A percentile compares a stretch with the other conserved stretches of the same genome.
Evolutionary conservation across 2,329 filamentous ascomycete species (phyloP).

Genomic region (Claviceps purpurea): DNA sequence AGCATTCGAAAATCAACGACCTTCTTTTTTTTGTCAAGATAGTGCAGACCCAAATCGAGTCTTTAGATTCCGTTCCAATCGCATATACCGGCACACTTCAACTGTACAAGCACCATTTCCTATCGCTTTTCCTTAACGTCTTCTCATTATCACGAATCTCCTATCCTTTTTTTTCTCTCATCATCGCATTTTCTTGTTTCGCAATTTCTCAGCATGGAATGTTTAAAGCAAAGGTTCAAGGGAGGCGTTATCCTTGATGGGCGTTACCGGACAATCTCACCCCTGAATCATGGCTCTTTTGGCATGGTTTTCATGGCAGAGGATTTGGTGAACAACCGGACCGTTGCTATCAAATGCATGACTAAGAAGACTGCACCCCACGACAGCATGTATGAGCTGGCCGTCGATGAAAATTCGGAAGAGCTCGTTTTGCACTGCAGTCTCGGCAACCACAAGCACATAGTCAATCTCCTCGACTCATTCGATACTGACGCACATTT

Average conservation of each 20-base stretch:
- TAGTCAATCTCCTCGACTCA: slow-evolving; percentile 81
- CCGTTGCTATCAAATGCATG: slow-evolving; percentile 92
- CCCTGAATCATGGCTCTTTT: slow-evolving; percentile 96
- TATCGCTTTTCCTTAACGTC: slow-evolving; percentile 4
- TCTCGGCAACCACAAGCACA: slow-evolving; percentile 71
- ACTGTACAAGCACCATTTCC: slow-evolving; percentile 18
- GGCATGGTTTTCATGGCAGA: slow-evolving; percentile 94
- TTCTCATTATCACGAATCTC: slow-evolving; percentile 8
- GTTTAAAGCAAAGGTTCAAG: slow-evolving; percentile 71
- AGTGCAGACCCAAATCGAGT: background rate
- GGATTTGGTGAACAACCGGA: slow-evolving; percentile 61
- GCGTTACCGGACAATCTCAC: slow-evolving; percentile 81
- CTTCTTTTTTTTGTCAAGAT: background rate
- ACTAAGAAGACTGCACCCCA: slow-evolving; percentile 62
- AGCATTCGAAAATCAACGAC: background rate
- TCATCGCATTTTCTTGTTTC: background rate
- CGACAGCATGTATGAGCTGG: slow-evolving; percentile 48
- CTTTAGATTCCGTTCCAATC: slow-evolving; percentile 2
- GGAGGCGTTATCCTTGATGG: slow-evolving; percentile 71
- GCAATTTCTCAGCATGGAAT: slow-evolving; percentile 47
- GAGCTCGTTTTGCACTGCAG: slow-evolving; percentile 68
- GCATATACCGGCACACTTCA: slow-evolving; percentile 8
- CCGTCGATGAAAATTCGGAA: slow-evolving; percentile 71
- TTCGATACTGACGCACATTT: slow-evolving; percentile 87
- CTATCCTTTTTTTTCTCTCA: too few species aligned